Evolutionary conservation across 2,329 filamentous ascomycete species (phyloP), one percentile per base, ranked within the genome.

Genomic region (Allantophomopsis lycopodina): DNA sequence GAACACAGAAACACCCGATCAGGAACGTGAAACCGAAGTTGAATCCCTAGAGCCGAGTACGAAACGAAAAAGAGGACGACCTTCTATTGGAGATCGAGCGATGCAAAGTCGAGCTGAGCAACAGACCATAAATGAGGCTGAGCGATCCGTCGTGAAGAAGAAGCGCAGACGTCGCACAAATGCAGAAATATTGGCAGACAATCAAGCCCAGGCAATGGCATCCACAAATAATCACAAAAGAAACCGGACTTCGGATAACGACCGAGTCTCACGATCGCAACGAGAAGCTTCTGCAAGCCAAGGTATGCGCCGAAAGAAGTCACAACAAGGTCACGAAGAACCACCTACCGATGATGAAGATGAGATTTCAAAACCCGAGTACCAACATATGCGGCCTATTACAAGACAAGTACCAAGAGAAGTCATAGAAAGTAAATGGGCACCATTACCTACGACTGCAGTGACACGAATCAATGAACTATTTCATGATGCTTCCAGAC

Each of bases 341-440:
- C 7, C 7, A 28, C 21, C 37, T 35, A 13, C 10, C 13, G 28
- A 39, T 28, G 37, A 28, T 28, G 17, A 38, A 31, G 33, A 15
- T 35, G 13, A 28, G 37, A 42, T 20, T 21, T 20, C 35, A 15
- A 14, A 14, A 14, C 35, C 18, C n/a, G 48, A 62, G 44, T 75
- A 70, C 53, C 64, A 65, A 35, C 68, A 73, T 47, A 58, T 79
- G 37, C 61, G 64, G 6, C 57, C 71, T 12, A 63, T 62, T 21
- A 68, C 63, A 11, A 68, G 65, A 30, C 63, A 62, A 33, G 63
- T 85, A 34, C 71, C 76, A n/a, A 71, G 69, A 44, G 68, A 71
- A 20, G 71, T 67, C 31, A 81, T 93, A 42, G 69, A 81, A 33
- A 61, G 77, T 33, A 83, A 80, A 53, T 86, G 80, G 80, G 61